Base-by-base conservation (phyloP, 2,329 filamentous ascomycete genomes). In the Canariomyces notabilis region DNA sequence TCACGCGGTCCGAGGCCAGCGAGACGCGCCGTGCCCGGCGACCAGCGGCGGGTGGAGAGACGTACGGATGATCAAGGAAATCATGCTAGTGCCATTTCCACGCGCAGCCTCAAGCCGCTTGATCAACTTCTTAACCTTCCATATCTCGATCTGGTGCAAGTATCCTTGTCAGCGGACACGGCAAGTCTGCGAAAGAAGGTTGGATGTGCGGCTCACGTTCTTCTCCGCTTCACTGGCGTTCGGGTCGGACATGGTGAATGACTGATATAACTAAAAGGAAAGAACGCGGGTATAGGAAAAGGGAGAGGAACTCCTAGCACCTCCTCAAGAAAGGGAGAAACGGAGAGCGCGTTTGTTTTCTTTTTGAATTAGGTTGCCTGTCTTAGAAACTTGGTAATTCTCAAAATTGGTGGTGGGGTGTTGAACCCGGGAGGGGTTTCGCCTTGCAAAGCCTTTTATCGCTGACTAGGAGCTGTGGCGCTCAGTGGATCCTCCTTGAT, bases 41-140 rank as follows among this genome's bases (percentile, higher is more conserved):
- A 14, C 21, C 26, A 29, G 34, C 31, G 42, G n/a, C 34, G 55
- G 49, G 47, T 38, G 55, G 61, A 46, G 48, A 34, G 46, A 74
- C 87, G 64, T 76, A 94, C 89, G 93, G 65, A 98, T 97, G 63
- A 98, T 96, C 71, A 98, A 81, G 56, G 91, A 97, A 72, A 98
- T 98, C 93, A 98, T 98, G 75, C 85, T 91, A 56, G 93, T 98
- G 74, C 93, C 93, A 81, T 98, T 98, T 68, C 93, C 93, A 68
- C 94, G 82, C 60, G 94, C 94, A 54, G 89, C 87, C 72, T 97
- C 93, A 62, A 98, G 88, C 63, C 93, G 87, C 75, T 97, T 98
- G 75, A 98, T 95, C 66, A 98, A 77, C 79, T 98, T 98, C 81
- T 98, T 98, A 66, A 98, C 90, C 85, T 98, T 96, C 87, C 86